Evolutionary conservation across 306 rosid species (phyloP).

Genomic region (Mimosa pudica): DNA sequence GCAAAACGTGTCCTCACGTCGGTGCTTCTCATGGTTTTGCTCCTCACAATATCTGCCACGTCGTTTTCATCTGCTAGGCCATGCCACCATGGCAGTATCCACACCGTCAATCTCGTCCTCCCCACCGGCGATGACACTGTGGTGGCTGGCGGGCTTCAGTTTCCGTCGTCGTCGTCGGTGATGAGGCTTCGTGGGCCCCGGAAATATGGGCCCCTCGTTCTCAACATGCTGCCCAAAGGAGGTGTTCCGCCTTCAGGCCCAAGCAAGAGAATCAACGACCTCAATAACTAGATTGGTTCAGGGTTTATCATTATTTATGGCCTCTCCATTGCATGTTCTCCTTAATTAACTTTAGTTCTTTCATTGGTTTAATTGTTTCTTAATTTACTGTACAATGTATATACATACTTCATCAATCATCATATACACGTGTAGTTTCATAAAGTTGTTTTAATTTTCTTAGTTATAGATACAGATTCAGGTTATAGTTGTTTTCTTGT

Average conservation of each 20-base stretch:
- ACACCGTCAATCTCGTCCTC: conserved; percentile 38
- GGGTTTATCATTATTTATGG: not conserved
- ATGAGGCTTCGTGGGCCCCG: conserved; percentile 6
- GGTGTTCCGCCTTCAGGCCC: conserved; percentile 61
- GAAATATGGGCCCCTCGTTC: conserved; percentile 43
- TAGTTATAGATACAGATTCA: not conserved
- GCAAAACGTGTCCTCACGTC: conserved; percentile 15
- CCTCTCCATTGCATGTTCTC: not conserved
- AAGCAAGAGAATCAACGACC: conserved; percentile 56
- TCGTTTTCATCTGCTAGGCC: conserved; percentile 43
- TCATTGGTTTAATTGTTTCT: not conserved
- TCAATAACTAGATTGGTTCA: conserved; percentile 41
- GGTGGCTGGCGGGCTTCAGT: conserved; percentile 9
- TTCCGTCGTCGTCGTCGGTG: conserved; percentile 16
- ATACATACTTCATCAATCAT: not conserved
- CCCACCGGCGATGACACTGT: conserved; percentile 14
- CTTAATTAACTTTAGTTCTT: not conserved
- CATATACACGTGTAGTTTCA: not conserved
- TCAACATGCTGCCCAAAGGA: conserved; percentile 79
- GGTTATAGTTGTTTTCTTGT: not conserved
- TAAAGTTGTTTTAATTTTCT: not conserved
- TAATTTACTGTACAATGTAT: not conserved
- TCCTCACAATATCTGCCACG: conserved; percentile 16
- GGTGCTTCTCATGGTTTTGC: conserved; percentile 2
- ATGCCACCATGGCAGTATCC: conserved; percentile 18